Evolutionary conservation across 139 green algal species (phyloP).

Genomic region (Tetradesmus lagerheimii): DNA sequence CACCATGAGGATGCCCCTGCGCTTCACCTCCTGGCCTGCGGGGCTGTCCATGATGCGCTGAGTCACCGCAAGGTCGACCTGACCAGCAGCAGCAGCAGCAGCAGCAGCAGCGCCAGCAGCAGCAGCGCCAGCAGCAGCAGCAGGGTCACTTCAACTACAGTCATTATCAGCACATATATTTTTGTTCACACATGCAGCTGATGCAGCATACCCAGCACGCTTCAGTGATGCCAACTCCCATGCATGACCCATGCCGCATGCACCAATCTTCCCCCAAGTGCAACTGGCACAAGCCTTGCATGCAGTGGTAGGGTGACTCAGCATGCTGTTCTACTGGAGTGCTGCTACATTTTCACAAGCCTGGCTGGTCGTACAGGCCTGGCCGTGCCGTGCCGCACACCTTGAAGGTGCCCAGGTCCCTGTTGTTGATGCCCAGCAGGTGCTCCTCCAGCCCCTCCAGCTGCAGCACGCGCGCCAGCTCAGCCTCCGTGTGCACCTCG

Average conservation of each 20-base stretch:
- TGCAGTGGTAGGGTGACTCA: too few species aligned
- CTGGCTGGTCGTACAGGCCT: too few species aligned
- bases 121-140: not conserved
- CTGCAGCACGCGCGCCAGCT: conserved; percentile 93
- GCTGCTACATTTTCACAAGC: not conserved
- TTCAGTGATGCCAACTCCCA: too few species aligned
- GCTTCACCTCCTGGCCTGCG: conserved; percentile 79
- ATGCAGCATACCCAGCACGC: too few species aligned
- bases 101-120: not conserved
- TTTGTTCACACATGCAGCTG: too few species aligned
- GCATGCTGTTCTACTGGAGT: too few species aligned
- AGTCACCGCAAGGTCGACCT: conserved; percentile 91
- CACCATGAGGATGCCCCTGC: conserved; percentile 89
- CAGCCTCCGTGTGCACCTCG: conserved; percentile 88
- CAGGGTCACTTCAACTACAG: too few species aligned
- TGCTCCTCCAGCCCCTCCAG: conserved; percentile 82
- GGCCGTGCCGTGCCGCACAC: too few species aligned
- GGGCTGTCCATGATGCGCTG: conserved; percentile 85
- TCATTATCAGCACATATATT: too few species aligned
- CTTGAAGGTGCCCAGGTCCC: conserved; percentile 96
- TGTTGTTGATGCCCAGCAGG: conserved; percentile 99
- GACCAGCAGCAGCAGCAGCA: not conserved
- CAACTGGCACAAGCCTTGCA: too few species aligned
- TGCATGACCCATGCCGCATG: too few species aligned
- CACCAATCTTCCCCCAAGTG: too few species aligned